These are phyloP conservation scores for Toxicodendron radicans DNA, from an alignment of 345 rosid species.

Conservation along the genomic window DNA sequence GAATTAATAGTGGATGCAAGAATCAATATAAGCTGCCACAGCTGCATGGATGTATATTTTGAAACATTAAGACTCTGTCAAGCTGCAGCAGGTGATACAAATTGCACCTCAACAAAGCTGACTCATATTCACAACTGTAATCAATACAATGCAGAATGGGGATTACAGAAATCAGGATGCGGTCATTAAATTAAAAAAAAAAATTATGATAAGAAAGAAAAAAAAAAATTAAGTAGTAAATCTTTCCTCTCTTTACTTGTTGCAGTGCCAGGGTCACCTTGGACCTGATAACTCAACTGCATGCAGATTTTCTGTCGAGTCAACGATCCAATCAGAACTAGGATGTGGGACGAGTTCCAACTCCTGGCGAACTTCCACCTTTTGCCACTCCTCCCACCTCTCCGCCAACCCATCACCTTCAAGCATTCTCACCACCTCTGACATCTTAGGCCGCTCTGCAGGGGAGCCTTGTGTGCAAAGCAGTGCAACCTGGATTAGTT, in stretches of 20 bases:
- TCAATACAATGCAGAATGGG: constrained; percentile 46
- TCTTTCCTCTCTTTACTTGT: constrained; percentile 31
- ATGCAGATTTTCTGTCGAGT: constrained; percentile 89
- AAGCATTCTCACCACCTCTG: constrained; percentile 92
- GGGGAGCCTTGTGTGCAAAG: constrained; percentile 96
- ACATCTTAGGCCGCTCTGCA: constrained; percentile 92
- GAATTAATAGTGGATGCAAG: not conserved
- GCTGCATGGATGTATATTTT: constrained; percentile 6
- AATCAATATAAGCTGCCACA: constrained; percentile 14
- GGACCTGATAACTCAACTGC: constrained; percentile 97
- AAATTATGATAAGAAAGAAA: constrained; percentile 22
- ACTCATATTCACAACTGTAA: constrained; percentile 58
- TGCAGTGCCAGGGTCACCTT: constrained; percentile 49
- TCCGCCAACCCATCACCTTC: constrained; percentile 94
- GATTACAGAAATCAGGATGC: constrained; percentile 39
- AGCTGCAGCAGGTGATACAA: constrained; percentile 31
- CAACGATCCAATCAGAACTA: constrained; percentile 80
- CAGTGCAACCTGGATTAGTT: constrained; percentile 88
- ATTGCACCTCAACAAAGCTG: constrained; percentile 36
- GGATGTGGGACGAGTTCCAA: constrained; percentile 72
- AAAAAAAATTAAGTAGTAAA: constrained; percentile 25
- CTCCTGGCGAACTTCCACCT: constrained; percentile 89
- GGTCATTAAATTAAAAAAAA: constrained; percentile 18
- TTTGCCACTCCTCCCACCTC: constrained; percentile 98
- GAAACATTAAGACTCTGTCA: constrained; percentile 16